Evolutionary conservation across 2,329 filamentous ascomycete species (phyloP), one percentile per base, ranked within the genome.

Genomic region (Keithomyces neogunnii): DNA sequence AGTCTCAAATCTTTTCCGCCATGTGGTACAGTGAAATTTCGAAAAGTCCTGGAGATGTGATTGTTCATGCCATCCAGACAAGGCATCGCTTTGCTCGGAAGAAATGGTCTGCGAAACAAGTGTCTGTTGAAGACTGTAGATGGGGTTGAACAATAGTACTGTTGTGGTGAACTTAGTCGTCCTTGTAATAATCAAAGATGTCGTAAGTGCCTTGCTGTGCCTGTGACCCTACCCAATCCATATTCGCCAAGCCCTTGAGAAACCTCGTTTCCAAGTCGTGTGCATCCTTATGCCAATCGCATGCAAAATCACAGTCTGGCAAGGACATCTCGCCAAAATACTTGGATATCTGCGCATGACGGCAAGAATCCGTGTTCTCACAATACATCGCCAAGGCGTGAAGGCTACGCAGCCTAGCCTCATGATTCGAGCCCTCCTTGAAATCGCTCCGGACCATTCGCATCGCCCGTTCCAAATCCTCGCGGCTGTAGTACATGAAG

Each of bases 401-500:
- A 29, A 89, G 74, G 56, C 85, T 89, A 59, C 78, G 73, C 13
- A 81, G 66, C 54, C 84, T 75, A 6, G 80, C 76, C 51, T 76
- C 65, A 48, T 75, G 72, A 54, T 71, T 66, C 13, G 60, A 60
- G 33, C 67, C 64, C 29, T 71, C 68, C 61, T 74, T 68, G 48
- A 66, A 60, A 50, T 70, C 68, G 55, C 75, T 73, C 54, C 73
- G 67, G 39, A 82, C 66, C 70, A 84, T 69, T 55, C 71, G 76
- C 8, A 77, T 81, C 8, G 87, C 81, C 1, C 89, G 80, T 62
- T 96, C 88, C 30, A 89, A 76, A 62, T 96, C 91, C 66, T 95
- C 88, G 10, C 88, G 82, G 53, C 85, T 90, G 69, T 96, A 97
- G 68, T 96, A 96, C 50, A 97, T 73, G 50, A 96, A 88, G 63